Evolutionary conservation across 331 rosid species (phyloP).

Genomic region (Arachis monticola): DNA sequence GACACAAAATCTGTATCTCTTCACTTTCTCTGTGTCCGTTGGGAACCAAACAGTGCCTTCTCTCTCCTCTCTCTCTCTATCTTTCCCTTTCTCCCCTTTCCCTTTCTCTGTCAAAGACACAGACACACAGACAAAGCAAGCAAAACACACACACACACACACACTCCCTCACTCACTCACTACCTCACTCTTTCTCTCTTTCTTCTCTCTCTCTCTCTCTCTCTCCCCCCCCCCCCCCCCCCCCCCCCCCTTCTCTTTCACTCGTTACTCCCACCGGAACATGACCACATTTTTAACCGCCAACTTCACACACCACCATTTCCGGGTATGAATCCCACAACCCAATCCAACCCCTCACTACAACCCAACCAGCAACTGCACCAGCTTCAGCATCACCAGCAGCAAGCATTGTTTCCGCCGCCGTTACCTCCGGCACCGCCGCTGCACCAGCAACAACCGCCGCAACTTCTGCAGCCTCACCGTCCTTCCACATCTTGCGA

Average conservation of each 20-base stretch:
- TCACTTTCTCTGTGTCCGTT: slow-evolving; percentile 43
- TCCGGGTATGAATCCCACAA: slow-evolving; percentile 83
- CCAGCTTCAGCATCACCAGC: slow-evolving; percentile 57
- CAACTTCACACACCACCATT: slow-evolving; percentile 40
- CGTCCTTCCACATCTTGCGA: slow-evolving; percentile 83
- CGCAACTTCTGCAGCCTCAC: slow-evolving; percentile 63
- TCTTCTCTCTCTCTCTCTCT: not conserved
- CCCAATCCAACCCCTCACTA: slow-evolving; percentile 45
- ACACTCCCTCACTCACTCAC: slow-evolving; percentile 21
- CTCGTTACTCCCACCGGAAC: slow-evolving; percentile 43
- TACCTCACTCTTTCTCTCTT: slow-evolving; percentile 2
- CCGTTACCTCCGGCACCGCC: slow-evolving; percentile 36
- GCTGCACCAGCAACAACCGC: slow-evolving; percentile 51
- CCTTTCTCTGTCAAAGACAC: slow-evolving; percentile 26
- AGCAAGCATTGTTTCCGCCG: slow-evolving; percentile 42
- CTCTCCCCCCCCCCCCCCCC: not conserved
- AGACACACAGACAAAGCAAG: slow-evolving; percentile 17
- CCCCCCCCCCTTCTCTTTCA: not conserved
- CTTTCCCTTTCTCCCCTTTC: slow-evolving; percentile 18
- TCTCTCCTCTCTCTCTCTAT: not conserved
- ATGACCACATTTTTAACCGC: slow-evolving; percentile 66
- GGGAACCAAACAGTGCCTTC: slow-evolving; percentile 43
- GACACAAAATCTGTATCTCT: not conserved
- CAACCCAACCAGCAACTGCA: slow-evolving; percentile 33
- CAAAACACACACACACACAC: slow-evolving; percentile 5